A percentile compares a stretch with the other conserved stretches of the same genome.
phyloP scores from a whole-genome alignment of 495 filamentous ascomycete genomes.

The Aspergillus cristatus region DNA sequence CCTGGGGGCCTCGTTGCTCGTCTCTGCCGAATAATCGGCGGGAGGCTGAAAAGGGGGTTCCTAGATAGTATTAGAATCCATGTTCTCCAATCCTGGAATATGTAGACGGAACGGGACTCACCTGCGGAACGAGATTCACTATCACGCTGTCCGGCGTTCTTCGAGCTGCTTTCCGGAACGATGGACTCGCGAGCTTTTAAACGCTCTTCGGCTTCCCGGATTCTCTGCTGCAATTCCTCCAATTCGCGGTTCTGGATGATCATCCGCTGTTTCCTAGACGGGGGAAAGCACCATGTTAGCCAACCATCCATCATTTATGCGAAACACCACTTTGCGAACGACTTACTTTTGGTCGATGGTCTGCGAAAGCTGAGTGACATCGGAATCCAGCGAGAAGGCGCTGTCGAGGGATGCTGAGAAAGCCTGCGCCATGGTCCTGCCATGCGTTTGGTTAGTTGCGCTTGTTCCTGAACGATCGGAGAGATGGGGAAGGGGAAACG shows the following conservation, averaged over 20 bases:
- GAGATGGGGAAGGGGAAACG: constrained; percentile 24
- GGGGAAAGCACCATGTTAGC: constrained; percentile 6
- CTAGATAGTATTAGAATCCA: too few relatives aligned
- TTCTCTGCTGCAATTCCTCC: constrained; percentile 70
- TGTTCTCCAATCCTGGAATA: too few relatives aligned
- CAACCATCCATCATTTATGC: neutral
- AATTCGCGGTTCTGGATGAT: constrained; percentile 69
- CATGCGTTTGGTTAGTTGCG: constrained; percentile 17
- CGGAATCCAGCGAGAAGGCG: constrained; percentile 77
- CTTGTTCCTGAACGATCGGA: constrained; percentile 1
- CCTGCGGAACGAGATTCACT: constrained; percentile 14
- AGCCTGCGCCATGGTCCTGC: constrained; percentile 74
- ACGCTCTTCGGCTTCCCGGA: constrained; percentile 76
- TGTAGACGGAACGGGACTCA: too few relatives aligned
- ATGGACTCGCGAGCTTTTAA: constrained; percentile 45
- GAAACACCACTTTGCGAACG: neutral
- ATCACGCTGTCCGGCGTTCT: constrained; percentile 4
- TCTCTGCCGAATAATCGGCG: constrained; percentile 18
- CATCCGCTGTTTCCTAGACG: constrained; percentile 57
- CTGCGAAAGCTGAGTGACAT: constrained; percentile 64
- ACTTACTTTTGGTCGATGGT: constrained; percentile 79
- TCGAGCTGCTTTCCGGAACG: constrained; percentile 3
- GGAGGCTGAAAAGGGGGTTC: too few relatives aligned
- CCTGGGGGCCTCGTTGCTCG: constrained; percentile 9
- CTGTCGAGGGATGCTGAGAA: constrained; percentile 84